Base-by-base conservation (phyloP, 2,329 filamentous ascomycete species). In the Didymella arachidicola region DNA sequence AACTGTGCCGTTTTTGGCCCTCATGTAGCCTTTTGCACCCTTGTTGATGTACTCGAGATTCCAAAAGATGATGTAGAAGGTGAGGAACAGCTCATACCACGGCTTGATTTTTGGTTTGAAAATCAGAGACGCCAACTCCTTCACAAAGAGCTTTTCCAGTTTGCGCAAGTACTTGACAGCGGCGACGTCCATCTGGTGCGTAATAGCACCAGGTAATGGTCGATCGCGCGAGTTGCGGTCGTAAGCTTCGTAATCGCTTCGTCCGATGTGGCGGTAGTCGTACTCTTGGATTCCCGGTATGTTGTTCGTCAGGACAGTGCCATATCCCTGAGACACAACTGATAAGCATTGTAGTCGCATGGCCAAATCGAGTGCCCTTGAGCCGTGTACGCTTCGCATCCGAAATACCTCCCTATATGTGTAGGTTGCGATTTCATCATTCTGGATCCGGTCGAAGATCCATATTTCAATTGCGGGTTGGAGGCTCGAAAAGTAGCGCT, bases 31-130 rank as follows among this genome's bases (percentile, higher is more conserved):
- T 46, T 71, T 63, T 4, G 74, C 75, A 25, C 73, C 69, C 7
- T 64, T 63, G 43, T 73, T 68, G 19, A 77, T 75, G 59, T 75
- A 77, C 25, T 75, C 72, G 10, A 77, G 68, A 43, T 77, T 76
- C 67, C 67, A 76, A 43, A 75, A 68, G 11, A 77, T 63, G 16
- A 77, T 69, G 53, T 74, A 76, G 14, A 76, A 71, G 6, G 73
- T 66, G 43, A 77, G 43, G 47, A 73, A 75, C 12, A 77, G 55
- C 43, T 76, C 73, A 41, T 76, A 77, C 74, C 74, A 77, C 2
- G 73, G 74, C 43, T 76, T 77, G 59, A 74, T 72, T 29, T 66
- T 70, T 3, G 69, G 63, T 29, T 69, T 69, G 63, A 75, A 75
- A 22, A 77, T 72, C n/a, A 64, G 55, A 14, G 64, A 54, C 8